Percentiles rank a stretch among this genome's conserved stretches.
Conservation (phyloP, 2,329 filamentous ascomycete genomes). For the Cercospora janseana region DNA sequence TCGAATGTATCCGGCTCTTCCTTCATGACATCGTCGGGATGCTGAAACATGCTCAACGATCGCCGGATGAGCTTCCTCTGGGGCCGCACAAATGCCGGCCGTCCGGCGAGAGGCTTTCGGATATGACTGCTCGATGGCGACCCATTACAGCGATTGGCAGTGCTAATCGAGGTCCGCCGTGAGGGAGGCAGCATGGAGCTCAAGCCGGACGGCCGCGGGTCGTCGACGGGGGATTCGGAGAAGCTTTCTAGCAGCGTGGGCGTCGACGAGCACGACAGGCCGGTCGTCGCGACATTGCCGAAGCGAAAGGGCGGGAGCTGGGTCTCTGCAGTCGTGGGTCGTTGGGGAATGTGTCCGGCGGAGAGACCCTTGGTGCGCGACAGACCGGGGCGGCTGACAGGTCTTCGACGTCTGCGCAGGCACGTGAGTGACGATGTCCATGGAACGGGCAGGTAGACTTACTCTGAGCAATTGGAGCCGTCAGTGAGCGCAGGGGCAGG, state of each 20-base stretch:
- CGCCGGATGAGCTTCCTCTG: conserved; percentile 86
- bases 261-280: conserved; percentile 50
- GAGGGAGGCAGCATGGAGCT: conserved; percentile 58
- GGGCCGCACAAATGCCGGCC: conserved; percentile 59
- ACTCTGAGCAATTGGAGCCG: conserved; percentile 35
- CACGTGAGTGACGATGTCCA: conserved; percentile 23
- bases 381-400: conserved; percentile 67
- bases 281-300: conserved; percentile 49
- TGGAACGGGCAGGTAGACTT: conserved; percentile 20
- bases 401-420: conserved; percentile 33
- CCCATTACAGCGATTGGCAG: conserved; percentile 63
- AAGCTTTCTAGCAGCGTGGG: conserved; percentile 79
- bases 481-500: conserved; percentile 21
- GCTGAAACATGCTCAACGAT: conserved; percentile 97
- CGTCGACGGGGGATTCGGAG: conserved; percentile 72
- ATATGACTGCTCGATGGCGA: conserved; percentile 71
- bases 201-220: conserved; percentile 58
- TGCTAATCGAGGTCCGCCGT: conserved; percentile 63
- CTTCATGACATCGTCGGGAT: conserved; percentile 82
- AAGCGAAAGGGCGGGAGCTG: conserved; percentile 75
- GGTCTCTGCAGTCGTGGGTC: conserved; percentile 58
- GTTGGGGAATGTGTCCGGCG: conserved; percentile 62
- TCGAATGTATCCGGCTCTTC: conserved; percentile 63
- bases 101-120: conserved; percentile 61
- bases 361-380: conserved; percentile 72